A percentile compares a stretch with the other conserved stretches of the same genome.
These are phyloP conservation scores for Pseudogymnoascus pannorum DNA, from an alignment of 2,329 filamentous ascomycete species.

Conservation along the genomic window DNA sequence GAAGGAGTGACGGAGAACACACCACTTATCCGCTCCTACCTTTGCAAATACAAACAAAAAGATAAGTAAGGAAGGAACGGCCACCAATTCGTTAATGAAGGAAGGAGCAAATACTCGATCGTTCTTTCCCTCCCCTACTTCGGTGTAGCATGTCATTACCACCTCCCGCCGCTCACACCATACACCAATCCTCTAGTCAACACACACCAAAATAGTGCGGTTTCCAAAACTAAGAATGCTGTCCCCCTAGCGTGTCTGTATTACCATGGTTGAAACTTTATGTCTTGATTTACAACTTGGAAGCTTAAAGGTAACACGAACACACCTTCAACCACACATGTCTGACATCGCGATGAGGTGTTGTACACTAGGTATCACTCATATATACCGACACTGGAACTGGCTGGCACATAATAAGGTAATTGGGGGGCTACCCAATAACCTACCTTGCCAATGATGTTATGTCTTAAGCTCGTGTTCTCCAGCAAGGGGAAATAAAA, in stretches of 20 bases:
- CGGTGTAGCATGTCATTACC: neutral
- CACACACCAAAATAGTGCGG: neutral
- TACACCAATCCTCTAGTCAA: neutral
- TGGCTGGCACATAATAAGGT: neutral
- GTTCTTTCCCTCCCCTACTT: neutral
- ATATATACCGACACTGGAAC: no score
- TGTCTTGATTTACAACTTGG: neutral
- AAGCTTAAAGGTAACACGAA: neutral
- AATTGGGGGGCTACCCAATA: neutral
- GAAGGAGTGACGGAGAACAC: neutral
- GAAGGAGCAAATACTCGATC: neutral
- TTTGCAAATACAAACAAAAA: neutral
- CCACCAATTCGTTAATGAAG: neutral
- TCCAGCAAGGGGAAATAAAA: no score
- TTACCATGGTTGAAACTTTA: neutral
- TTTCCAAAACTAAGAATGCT: no score
- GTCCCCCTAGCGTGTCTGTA: neutral
- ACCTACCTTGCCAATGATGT: no score
- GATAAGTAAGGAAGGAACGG: neutral
- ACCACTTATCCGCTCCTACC: neutral
- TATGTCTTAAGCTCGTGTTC: no score
- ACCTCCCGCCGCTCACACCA: neutral
- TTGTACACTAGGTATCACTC: no score
- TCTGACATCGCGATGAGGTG: neutral
- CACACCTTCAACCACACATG: no score